Conservation (phyloP, 176 grass and related monocot species). For the Avena insularis region DNA sequence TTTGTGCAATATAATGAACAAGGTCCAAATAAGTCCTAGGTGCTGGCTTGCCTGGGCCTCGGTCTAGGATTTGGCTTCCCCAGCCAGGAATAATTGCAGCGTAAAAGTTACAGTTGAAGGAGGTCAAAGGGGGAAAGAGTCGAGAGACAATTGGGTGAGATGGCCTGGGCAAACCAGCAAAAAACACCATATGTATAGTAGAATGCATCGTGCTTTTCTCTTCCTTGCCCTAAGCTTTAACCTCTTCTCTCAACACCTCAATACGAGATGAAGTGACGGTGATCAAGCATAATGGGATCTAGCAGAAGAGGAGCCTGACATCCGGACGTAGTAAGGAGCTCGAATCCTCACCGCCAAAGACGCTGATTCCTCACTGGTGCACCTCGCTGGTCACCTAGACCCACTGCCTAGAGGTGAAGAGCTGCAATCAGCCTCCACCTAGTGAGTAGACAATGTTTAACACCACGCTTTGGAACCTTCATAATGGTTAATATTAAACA, state of each 20-base stretch:
- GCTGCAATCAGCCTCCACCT: neutral
- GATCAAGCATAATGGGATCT: neutral
- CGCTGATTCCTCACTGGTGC: neutral
- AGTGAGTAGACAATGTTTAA: slow-evolving; percentile 18
- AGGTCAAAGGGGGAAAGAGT: neutral
- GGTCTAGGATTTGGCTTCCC: neutral
- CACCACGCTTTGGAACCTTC: neutral
- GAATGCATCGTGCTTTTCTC: neutral
- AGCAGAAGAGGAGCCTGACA: neutral
- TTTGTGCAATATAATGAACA: slow-evolving; percentile 20
- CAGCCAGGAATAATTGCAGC: neutral
- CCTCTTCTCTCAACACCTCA: neutral
- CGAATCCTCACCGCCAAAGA: neutral
- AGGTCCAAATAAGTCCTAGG: slow-evolving; percentile 13
- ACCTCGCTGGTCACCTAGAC: neutral
- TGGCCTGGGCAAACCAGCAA: neutral
- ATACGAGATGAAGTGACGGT: neutral
- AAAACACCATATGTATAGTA: neutral
- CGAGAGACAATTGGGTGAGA: neutral
- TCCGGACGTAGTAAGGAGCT: neutral
- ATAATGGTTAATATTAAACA: slow-evolving; percentile 7
- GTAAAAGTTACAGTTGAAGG: neutral
- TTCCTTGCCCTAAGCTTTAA: slow-evolving; percentile 1
- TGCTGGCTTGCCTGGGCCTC: neutral
- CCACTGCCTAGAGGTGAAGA: slow-evolving; percentile 3